Conservation (phyloP, 345 rosid species). For the Citrus mangshanensis region DNA sequence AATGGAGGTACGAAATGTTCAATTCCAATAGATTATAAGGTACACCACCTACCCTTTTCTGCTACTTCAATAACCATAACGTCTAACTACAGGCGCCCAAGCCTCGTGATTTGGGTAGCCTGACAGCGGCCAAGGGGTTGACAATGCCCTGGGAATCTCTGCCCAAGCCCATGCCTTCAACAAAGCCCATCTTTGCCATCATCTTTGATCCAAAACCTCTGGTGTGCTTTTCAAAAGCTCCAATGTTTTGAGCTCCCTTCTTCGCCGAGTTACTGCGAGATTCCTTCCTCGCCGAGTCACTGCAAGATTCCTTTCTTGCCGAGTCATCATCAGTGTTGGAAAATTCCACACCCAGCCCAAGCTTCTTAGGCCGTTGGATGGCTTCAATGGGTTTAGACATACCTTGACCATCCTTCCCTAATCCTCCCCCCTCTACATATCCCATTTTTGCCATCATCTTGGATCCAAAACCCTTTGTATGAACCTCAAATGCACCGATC, state of each 20-base stretch:
- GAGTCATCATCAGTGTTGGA: constrained; percentile 25
- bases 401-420: constrained; percentile 86
- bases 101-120: constrained; percentile 66
- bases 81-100: constrained; percentile 56
- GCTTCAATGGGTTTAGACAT: constrained; percentile 72
- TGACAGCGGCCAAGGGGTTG: constrained; percentile 56
- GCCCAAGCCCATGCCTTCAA: constrained; percentile 83
- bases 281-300: background rate
- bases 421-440: constrained; percentile 72
- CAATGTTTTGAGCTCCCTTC: constrained; percentile 40
- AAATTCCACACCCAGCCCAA: constrained; percentile 65
- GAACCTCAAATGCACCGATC: constrained; percentile 78
- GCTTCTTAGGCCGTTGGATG: constrained; percentile 74
- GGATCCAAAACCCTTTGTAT: constrained; percentile 88
- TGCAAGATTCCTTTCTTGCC: constrained; percentile 1
- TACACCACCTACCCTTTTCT: background rate
- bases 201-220: constrained; percentile 86
- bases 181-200: constrained; percentile 93
- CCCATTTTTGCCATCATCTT: constrained; percentile 98
- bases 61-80: background rate
- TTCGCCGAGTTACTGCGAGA: constrained; percentile 15
- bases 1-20: too few relatives aligned
- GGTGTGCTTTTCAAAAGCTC: constrained; percentile 81
- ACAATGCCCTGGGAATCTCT: constrained; percentile 72
- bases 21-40: background rate